Base-by-base conservation (phyloP, 2,329 filamentous ascomycete genomes). In the Penicillium griseofulvum region DNA sequence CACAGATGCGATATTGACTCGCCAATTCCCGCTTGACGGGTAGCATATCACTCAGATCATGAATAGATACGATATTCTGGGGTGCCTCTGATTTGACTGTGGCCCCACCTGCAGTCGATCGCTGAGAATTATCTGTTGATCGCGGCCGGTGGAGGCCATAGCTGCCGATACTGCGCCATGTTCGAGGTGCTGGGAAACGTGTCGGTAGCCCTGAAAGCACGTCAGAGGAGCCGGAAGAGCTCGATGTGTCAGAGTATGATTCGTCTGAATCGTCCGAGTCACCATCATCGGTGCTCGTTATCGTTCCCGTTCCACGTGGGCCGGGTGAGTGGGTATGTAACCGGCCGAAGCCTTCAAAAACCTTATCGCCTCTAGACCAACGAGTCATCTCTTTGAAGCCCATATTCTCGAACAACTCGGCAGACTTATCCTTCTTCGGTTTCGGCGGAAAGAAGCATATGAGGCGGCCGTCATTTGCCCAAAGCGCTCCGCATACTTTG, bases 1-100 rank as follows among this genome's bases (percentile, higher is more conserved):
- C 91, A 69, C 94, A 92, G 14, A 97, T 88, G 24, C 82, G 83
- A 72, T 97, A 99, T 61, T 89, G 84, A 54, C 85, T 78, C 2
- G 91, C 94, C 58, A 97, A 82, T 52, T 85, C 81, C 56, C 82
- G 82, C 70, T 91, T 94, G 3, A 90, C 88, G 0, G 92, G 92
- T n/a, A 96, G 75, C 12, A 91, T 71, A 45, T 83, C 78, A 10
- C 84, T 82, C 26, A 95, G 71, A 58, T 90, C 81, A 65, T 92
- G 82, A 37, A 97, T 85, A 1, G 85, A 85, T 19, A 97, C 76
- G 22, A 89, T 78, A 58, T 92, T 91, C 63, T 87, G 88, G 2
- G 80, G 74, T 50, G 78, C 72, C 4, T 73, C 70, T 29, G 70
- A 65, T 58, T 72, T 75, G 8, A 68, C 82, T 0, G 82, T 85